A percentile compares a stretch with the other conserved stretches of the same genome.
These are phyloP conservation scores for Aspergillus sp. DNA, from an alignment of 2,329 filamentous ascomycete species.

Conservation along the genomic window DNA sequence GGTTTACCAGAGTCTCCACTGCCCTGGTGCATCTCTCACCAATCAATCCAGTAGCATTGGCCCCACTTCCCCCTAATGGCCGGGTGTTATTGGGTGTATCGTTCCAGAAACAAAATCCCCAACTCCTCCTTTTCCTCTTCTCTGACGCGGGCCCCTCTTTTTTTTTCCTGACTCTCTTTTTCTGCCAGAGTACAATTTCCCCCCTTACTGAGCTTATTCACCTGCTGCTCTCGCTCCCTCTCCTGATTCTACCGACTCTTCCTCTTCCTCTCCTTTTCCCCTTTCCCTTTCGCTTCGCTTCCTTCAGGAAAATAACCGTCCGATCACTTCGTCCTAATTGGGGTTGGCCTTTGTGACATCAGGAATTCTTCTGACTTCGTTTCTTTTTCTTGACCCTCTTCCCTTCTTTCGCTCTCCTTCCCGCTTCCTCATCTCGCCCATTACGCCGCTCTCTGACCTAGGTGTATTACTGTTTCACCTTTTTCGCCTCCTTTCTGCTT, in stretches of 20 bases:
- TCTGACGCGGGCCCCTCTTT: background rate
- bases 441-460: conserved; percentile 5
- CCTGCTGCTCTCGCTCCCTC: background rate
- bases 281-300: conserved; percentile 5
- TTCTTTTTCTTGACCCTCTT: background rate
- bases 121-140: background rate
- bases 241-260: conserved; percentile 6
- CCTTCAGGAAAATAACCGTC: background rate
- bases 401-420: background rate
- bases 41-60: conserved; percentile 1
- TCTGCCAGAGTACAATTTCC: too few relatives aligned
- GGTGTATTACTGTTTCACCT: conserved; percentile 15
- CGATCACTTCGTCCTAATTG: conserved; percentile 2
- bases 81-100: background rate
- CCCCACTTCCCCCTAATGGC: background rate
- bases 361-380: background rate
- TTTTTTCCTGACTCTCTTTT: background rate
- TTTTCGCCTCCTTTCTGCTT: conserved; percentile 20
- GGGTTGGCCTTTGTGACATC: conserved; percentile 2
- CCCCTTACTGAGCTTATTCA: conserved; percentile 10
- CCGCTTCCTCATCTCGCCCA: background rate
- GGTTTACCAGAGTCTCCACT: background rate
- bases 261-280: background rate
- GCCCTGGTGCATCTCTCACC: background rate
- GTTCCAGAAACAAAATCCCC: conserved; percentile 14